A percentile compares a stretch with the other conserved stretches of the same genome.
These are phyloP conservation scores for Hippophae rhamnoides DNA, from an alignment of 306 rosid genomes.

Conservation along the genomic window DNA sequence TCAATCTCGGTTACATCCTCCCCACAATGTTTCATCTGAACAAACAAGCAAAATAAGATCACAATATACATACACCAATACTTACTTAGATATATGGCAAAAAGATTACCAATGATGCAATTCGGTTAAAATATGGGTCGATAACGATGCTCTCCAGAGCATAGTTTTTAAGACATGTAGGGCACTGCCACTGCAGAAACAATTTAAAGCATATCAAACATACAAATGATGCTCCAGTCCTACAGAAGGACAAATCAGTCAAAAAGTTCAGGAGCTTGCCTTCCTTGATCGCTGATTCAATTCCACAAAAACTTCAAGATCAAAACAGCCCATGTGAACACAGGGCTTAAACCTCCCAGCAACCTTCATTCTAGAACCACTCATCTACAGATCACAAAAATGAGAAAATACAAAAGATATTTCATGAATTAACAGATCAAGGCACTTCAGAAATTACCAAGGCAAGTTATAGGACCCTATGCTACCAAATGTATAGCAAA, in stretches of 20 bases:
- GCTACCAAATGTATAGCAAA: too few relatives aligned
- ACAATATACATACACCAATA: background rate
- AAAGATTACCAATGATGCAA: slow-evolving; percentile 57
- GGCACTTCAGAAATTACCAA: too few relatives aligned
- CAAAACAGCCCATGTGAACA: slow-evolving; percentile 90
- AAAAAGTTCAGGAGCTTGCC: slow-evolving; percentile 38
- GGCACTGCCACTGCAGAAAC: slow-evolving; percentile 98
- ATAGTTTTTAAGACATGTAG: slow-evolving; percentile 82
- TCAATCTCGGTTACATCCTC: slow-evolving; percentile 86
- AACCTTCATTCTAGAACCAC: slow-evolving; percentile 96
- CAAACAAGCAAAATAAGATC: background rate
- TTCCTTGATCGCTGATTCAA: slow-evolving; percentile 93
- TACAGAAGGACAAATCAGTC: background rate
- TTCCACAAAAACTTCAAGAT: slow-evolving; percentile 96
- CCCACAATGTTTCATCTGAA: slow-evolving; percentile 79
- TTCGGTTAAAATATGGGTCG: slow-evolving; percentile 90
- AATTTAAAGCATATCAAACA: slow-evolving; percentile 23
- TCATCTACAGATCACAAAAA: slow-evolving; percentile 53
- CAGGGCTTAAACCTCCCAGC: slow-evolving; percentile 99
- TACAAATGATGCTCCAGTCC: slow-evolving; percentile 3
- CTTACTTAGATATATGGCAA: slow-evolving; percentile 1
- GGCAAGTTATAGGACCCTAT: too few relatives aligned
- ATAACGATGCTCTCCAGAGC: slow-evolving; percentile 74
- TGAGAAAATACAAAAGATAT: slow-evolving; percentile 4
- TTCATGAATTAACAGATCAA: slow-evolving; percentile 10